Conservation (phyloP, 1,139 yeast genomes). For the Saccharomyces hybrid region DNA sequence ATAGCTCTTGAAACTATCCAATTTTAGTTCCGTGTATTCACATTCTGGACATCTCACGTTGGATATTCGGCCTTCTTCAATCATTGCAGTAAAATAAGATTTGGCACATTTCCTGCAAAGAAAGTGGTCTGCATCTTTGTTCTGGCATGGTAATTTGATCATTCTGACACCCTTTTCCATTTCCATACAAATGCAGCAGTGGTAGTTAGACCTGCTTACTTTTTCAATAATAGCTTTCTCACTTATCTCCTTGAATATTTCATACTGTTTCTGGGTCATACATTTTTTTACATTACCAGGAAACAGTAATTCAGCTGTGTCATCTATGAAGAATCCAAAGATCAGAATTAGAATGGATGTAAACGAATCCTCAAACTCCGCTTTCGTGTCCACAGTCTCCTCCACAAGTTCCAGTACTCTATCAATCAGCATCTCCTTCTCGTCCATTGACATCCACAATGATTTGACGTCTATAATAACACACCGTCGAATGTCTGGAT, state of each 20-base stretch:
- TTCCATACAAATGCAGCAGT: conserved; percentile 56
- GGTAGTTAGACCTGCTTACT: conserved; percentile 38
- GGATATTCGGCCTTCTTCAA: conserved; percentile 45
- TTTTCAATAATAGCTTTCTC: conserved; percentile 24
- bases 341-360: conserved; percentile 37
- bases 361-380: conserved; percentile 32
- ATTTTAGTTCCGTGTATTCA: conserved; percentile 32
- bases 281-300: conserved; percentile 16
- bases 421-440: conserved; percentile 15
- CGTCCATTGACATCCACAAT: conserved; percentile 27
- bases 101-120: conserved; percentile 47
- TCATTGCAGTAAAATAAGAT: conserved; percentile 41
- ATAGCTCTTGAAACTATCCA: conserved; percentile 22
- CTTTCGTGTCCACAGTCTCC: conserved; percentile 35
- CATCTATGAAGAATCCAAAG: conserved; percentile 40
- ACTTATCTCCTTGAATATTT: conserved; percentile 20
- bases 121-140: conserved; percentile 33
- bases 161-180: conserved; percentile 43
- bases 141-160: conserved; percentile 35
- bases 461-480: conserved; percentile 30
- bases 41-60: conserved; percentile 56
- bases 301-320: conserved; percentile 23
- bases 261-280: conserved; percentile 14
- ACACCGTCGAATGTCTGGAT: conserved; percentile 28
- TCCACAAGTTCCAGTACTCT: conserved; percentile 27